A percentile compares a stretch with the other conserved stretches of the same genome.
phyloP scores from a whole-genome alignment of 2,329 filamentous ascomycete genomes.

The Orbilia ellipsospora region DNA sequence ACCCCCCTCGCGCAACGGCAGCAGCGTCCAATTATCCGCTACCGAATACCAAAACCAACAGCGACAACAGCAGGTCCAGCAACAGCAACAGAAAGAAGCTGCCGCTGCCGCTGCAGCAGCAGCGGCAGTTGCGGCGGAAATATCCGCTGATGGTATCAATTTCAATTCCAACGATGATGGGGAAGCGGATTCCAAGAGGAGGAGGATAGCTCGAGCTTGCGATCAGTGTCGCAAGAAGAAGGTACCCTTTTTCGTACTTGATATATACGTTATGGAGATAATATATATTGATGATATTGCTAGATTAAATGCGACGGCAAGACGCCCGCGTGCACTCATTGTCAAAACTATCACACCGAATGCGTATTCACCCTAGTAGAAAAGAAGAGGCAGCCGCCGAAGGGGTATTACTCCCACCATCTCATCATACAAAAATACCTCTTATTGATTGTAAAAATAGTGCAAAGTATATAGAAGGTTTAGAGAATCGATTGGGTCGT shows the following conservation, averaged over 20 bases:
- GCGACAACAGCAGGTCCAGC: slow-evolving; percentile 30
- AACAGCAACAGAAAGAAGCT: slow-evolving; percentile 23
- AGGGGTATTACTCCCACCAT: slow-evolving; percentile 76
- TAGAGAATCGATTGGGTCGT: slow-evolving; percentile 83
- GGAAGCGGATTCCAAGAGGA: slow-evolving; percentile 34
- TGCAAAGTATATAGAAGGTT: slow-evolving; percentile 89
- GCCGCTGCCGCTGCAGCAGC: slow-evolving; percentile 12
- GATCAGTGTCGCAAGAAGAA: slow-evolving; percentile 87
- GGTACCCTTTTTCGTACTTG: slow-evolving; percentile 12
- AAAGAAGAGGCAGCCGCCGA: slow-evolving; percentile 97
- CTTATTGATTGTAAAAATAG: slow-evolving; percentile 70
- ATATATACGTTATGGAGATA: not conserved
- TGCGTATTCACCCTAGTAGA: slow-evolving; percentile 98
- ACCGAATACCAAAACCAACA: slow-evolving; percentile 53
- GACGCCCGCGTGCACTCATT: slow-evolving; percentile 90
- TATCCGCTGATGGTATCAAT: slow-evolving; percentile 22
- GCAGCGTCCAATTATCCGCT: slow-evolving; percentile 50
- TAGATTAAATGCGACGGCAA: slow-evolving; percentile 85
- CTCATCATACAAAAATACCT: slow-evolving; percentile 73
- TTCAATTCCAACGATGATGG: slow-evolving; percentile 26
- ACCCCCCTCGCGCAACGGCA: slow-evolving; percentile 30
- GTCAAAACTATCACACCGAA: slow-evolving; percentile 97
- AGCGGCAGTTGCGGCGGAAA: not conserved
- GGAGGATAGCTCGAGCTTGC: slow-evolving; percentile 80
- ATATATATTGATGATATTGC: not conserved